These are phyloP conservation scores for Lenzites betulinus DNA, from an alignment of 768 basidiomycete genomes.

Conservation along the genomic window DNA sequence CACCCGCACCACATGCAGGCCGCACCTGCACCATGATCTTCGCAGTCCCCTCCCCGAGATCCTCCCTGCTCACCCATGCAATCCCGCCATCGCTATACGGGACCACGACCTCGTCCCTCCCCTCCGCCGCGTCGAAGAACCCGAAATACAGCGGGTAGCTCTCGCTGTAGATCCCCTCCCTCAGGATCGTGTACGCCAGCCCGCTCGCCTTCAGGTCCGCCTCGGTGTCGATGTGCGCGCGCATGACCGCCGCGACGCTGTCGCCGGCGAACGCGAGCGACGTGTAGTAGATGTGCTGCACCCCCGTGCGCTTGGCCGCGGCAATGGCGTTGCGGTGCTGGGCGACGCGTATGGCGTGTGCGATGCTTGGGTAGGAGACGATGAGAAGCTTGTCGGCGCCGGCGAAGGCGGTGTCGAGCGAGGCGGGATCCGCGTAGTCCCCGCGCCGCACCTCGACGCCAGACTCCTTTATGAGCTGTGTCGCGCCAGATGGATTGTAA, in stretches of 20 bases:
- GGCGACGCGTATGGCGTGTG: constrained; percentile 32
- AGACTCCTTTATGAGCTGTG: constrained; percentile 18
- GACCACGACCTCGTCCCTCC: constrained; percentile 29
- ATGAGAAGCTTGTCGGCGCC: constrained; percentile 38
- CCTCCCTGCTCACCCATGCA: constrained; percentile 37
- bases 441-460: constrained; percentile 35
- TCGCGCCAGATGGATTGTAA: constrained; percentile 35
- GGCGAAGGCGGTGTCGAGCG: constrained; percentile 36
- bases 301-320: constrained; percentile 34
- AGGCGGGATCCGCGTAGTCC: constrained; percentile 33
- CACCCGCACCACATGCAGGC: neutral
- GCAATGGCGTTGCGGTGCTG: constrained; percentile 39
- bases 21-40: constrained; percentile 32
- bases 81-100: constrained; percentile 38
- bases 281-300: constrained; percentile 40
- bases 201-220: constrained; percentile 34
- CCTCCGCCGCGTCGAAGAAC: constrained; percentile 27
- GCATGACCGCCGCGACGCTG: constrained; percentile 34
- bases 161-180: constrained; percentile 41
- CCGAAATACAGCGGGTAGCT: constrained; percentile 35
- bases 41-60: constrained; percentile 40
- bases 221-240: constrained; percentile 38
- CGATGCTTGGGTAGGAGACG: constrained; percentile 37
- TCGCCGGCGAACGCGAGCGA: constrained; percentile 35
- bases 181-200: constrained; percentile 36